Evolutionary conservation across 345 rosid species (phyloP), one percentile per base, ranked within the genome.

Genomic region (Eucalyptus microcorys): DNA sequence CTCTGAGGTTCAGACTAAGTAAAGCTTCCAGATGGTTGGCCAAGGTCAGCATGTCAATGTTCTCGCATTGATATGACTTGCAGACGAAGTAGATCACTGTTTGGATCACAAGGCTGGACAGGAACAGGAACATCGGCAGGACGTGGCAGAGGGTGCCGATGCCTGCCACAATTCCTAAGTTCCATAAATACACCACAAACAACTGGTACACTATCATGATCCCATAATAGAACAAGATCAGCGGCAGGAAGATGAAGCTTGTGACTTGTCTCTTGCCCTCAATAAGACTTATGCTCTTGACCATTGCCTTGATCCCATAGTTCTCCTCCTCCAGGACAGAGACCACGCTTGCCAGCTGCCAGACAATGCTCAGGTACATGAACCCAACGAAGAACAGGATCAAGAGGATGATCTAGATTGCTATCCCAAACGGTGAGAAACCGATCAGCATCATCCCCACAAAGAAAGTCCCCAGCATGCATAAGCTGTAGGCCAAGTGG

Each of bases 1-100:
- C 90, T 93, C 86, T 90, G 90, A 68, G 92, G 93, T 87, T 90
- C 92, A 47, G 93, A 90, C 32, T 92, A 92, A 50, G 66, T 92
- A 94, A 94, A 48, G 88, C 96, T 71, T 93, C 93, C 59, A 93
- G 94, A 52, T 93, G 94, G 86, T 92, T 91, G 11, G 96, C 92
- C 13, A 92, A 80, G 14, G 93, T 90, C 7, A 94, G 91, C 86
- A 94, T 93, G 88, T 94, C 94, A 12, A 88, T 86, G 55, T 14
- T 27, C 32, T 53, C 3, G 8, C 88, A 30, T 91, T 94, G 95
- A 57, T 91, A 92, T 2, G 96, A 93, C 89, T 93, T 94, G 91
- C 97, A 95, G 15, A 94, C 93, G 12, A 92, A 93, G 91, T 95
- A 95, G 49, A 93, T 86, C 17, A 94, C 92, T 3, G 97, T 88